Base-by-base conservation (phyloP, 1,139 yeast genomes). In the Yamadazyma triangularis region DNA sequence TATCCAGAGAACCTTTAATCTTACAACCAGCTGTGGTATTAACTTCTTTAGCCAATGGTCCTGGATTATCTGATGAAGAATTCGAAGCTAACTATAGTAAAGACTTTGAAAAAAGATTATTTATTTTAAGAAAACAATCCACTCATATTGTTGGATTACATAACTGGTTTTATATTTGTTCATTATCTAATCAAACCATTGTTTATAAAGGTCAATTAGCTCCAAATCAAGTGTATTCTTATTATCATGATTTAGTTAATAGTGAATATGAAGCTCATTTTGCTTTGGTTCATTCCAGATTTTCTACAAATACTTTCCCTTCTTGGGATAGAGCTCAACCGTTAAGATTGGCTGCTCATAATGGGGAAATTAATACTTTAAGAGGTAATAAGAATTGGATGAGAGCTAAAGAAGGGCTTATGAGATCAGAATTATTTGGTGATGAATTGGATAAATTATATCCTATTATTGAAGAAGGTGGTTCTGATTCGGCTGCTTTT, bases 271-370 rank as follows among this genome's bases (percentile, higher is more conserved):
- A 88, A 63, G 94, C 95, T 26, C 97, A 89, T 56, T 87, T 91
- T 70, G 95, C 96, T 13, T 73, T 91, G 33, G 97, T 89, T 30
- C 98, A 91, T 64, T 89, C 97, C 15, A 80, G 98, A 58, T 91
- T 91, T 72, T 88, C 96, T 34, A 91, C 98, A 30, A 91, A 91
- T 63, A 91, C 98, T 29, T 91, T 91, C 77, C 98, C 98, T 29
- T 85, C 96, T 14, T 91, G 98, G 98, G 98, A 91, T 63, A 79
- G 98, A 63, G 98, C 98, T 23, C 98, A 91, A 63, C 98, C 98
- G 30, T 74, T 89, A 50, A 76, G 98, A 60, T 83, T 93, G 82
- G 89, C 95, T 24, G 98, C 98, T 26, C 98, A 91, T 66, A 91
- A 91, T 59, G 98, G 98, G 71, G 98, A 91, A 64, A 91, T 91